These are phyloP conservation scores for Sanguinoderma infundibulare DNA, from an alignment of 1,284 basidiomycete species.

Conservation along the genomic window DNA sequence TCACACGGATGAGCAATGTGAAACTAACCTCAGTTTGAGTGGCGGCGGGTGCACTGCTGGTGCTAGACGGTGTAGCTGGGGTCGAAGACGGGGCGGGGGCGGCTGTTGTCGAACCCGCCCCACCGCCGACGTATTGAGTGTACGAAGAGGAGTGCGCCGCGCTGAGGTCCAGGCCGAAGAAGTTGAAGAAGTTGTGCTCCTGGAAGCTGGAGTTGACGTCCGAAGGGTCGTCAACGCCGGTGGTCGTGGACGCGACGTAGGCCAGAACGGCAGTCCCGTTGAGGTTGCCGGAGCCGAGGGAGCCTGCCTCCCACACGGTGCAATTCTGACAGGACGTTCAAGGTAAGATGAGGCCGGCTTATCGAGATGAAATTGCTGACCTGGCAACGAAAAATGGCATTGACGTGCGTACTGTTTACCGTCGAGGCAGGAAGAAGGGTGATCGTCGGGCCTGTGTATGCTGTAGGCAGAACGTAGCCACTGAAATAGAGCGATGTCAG, in stretches of 20 bases:
- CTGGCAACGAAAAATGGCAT: slow-evolving; percentile 37
- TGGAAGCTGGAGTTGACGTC: slow-evolving; percentile 32
- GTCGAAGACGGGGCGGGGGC: slow-evolving; percentile 17
- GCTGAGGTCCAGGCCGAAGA: slow-evolving; percentile 35
- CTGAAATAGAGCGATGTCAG: slow-evolving; percentile 9
- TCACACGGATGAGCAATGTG: neutral
- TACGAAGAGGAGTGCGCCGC: slow-evolving; percentile 30
- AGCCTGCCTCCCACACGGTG: slow-evolving; percentile 33
- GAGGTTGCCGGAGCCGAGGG: slow-evolving; percentile 31
- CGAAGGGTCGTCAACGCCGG: slow-evolving; percentile 29
- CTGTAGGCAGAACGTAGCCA: slow-evolving; percentile 31
- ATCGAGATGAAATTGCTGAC: slow-evolving; percentile 12
- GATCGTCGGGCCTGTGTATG: slow-evolving; percentile 32
- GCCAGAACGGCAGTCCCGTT: slow-evolving; percentile 32
- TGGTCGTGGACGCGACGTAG: slow-evolving; percentile 32
- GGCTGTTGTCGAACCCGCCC: slow-evolving; percentile 14
- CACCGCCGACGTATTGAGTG: slow-evolving; percentile 29
- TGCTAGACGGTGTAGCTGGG: slow-evolving; percentile 17
- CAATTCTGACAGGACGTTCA: slow-evolving; percentile 28
- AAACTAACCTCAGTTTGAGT: slow-evolving; percentile 30
- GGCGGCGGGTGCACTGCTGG: slow-evolving; percentile 22
- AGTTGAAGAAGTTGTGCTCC: slow-evolving; percentile 35
- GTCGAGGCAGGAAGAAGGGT: slow-evolving; percentile 32
- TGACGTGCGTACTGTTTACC: slow-evolving; percentile 37
- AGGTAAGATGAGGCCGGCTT: neutral